These are phyloP conservation scores for Chalara sp. DNA, from an alignment of 2,329 filamentous ascomycete species.

Conservation along the genomic window DNA sequence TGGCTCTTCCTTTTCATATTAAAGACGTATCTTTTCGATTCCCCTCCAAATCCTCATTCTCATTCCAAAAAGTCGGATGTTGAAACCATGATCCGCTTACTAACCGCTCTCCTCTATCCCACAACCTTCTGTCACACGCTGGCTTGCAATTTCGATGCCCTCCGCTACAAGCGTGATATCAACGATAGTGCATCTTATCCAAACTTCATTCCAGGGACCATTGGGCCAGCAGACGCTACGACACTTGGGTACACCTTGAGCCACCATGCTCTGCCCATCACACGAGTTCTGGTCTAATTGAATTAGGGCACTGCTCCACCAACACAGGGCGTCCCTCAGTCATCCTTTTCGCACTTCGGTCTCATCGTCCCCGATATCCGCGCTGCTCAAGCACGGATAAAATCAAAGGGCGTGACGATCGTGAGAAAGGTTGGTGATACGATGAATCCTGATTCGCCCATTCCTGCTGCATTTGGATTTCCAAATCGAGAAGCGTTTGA, in stretches of 20 bases:
- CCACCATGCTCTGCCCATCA: background rate
- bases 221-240: slow-evolving; percentile 34
- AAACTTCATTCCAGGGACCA: slow-evolving; percentile 17
- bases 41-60: too few species aligned
- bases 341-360: background rate
- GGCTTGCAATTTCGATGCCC: too few species aligned
- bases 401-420: background rate
- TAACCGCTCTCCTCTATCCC: too few species aligned
- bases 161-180: too few species aligned
- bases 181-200: background rate
- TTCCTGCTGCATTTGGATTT: background rate
- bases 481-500: background rate
- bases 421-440: background rate
- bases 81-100: too few species aligned
- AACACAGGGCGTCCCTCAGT: background rate
- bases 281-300: background rate
- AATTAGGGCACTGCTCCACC: background rate
- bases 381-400: background rate
- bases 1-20: too few species aligned
- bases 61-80: too few species aligned
- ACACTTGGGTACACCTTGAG: background rate
- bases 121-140: too few species aligned
- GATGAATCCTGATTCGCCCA: background rate
- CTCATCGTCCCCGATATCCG: background rate
- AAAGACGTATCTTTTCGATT: too few species aligned